phyloP scores from a whole-genome alignment of 148 eudicot genomes.

The Salicornia ramosissima region DNA sequence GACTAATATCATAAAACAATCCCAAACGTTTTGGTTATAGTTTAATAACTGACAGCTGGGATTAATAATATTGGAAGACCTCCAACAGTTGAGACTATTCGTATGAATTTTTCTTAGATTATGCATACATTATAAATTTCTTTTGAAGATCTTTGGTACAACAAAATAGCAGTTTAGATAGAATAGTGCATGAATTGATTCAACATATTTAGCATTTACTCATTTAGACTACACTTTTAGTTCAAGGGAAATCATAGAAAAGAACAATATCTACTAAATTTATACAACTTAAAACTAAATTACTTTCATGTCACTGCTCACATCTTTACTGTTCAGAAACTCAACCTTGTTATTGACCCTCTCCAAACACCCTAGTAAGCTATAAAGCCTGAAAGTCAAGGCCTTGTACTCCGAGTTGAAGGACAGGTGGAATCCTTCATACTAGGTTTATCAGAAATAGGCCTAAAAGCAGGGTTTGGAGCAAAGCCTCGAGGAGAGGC shows the following conservation, averaged over 20 bases:
- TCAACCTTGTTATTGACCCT: neutral
- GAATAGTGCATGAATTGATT: neutral
- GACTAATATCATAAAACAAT: too few relatives aligned
- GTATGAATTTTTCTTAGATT: too few relatives aligned
- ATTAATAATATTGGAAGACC: too few relatives aligned
- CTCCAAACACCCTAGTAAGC: neutral
- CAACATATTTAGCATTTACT: neutral
- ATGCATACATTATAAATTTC: too few relatives aligned
- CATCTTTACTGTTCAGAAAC: neutral
- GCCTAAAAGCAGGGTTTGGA: constrained; percentile 27
- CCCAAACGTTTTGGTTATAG: too few relatives aligned
- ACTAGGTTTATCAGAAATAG: constrained; percentile 22
- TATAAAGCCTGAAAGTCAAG: neutral
- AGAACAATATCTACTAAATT: constrained; percentile 3
- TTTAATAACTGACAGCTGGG: too few relatives aligned
- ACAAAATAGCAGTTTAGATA: too few relatives aligned
- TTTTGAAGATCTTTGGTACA: too few relatives aligned
- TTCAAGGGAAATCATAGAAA: neutral
- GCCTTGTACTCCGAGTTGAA: constrained; percentile 27
- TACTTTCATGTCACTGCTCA: constrained; percentile 3
- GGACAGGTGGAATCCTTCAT: constrained; percentile 17
- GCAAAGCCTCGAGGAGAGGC: constrained; percentile 20
- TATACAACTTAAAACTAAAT: constrained; percentile 4
- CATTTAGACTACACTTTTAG: neutral
- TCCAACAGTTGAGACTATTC: too few relatives aligned